These are phyloP conservation scores for Trichoderma semiorbis DNA, from an alignment of 2,329 filamentous ascomycete species.

Conservation along the genomic window DNA sequence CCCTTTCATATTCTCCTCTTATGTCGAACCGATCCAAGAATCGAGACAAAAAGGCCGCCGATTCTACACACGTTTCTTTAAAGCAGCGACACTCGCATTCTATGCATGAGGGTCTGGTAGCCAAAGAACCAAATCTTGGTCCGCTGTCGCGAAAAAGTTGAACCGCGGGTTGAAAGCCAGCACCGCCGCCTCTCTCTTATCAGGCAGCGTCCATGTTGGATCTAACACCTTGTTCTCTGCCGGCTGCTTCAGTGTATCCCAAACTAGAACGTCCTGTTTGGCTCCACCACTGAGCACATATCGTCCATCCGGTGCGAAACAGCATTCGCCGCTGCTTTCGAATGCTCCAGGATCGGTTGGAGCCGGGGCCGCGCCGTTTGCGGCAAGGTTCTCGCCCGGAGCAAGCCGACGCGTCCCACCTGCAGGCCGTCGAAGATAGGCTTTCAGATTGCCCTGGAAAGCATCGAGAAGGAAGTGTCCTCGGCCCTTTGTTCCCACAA, in stretches of 20 bases:
- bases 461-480: conserved; percentile 94
- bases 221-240: conserved; percentile 57
- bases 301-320: conserved; percentile 84
- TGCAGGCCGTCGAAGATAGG: conserved; percentile 62
- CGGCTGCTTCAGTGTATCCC: conserved; percentile 68
- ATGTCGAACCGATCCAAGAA: not conserved
- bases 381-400: conserved; percentile 45
- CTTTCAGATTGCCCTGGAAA: conserved; percentile 76
- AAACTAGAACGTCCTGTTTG: conserved; percentile 72
- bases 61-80: not conserved
- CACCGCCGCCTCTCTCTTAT: conserved; percentile 66
- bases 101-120: conserved; percentile 63
- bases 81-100: not conserved
- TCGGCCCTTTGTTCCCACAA: conserved; percentile 77
- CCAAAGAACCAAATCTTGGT: conserved; percentile 80
- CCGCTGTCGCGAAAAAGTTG: conserved; percentile 87
- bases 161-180: conserved; percentile 87
- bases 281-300: conserved; percentile 76
- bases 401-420: conserved; percentile 52
- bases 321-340: conserved; percentile 72
- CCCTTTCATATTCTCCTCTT: not conserved
- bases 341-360: conserved; percentile 37
- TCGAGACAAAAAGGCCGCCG: not conserved
- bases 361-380: conserved; percentile 22
- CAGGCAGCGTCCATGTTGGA: conserved; percentile 62